A percentile compares a stretch with the other conserved stretches of the same genome.
Evolutionary conservation across 192 early-diverging fungal species (phyloP).

Genomic region (Jimgerdemannia flammicorona): DNA sequence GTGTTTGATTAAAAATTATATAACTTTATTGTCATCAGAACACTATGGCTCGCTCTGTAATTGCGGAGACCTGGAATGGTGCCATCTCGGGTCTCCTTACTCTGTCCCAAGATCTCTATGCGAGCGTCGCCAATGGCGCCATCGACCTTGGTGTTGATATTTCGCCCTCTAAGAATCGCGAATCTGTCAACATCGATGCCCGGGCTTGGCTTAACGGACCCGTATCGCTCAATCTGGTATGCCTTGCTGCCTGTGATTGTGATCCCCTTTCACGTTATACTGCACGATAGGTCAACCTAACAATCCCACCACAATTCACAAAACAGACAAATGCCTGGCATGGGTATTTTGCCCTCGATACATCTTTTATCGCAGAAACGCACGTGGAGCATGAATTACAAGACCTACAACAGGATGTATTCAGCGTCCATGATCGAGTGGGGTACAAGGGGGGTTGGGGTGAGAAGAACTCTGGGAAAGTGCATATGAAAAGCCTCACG

Average conservation of each 20-base stretch:
- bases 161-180: background rate
- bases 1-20: no score
- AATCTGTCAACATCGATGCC: background rate
- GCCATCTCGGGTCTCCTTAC: background rate
- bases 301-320: background rate
- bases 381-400: background rate
- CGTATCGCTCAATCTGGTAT: background rate
- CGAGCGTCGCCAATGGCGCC: background rate
- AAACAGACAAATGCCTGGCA: background rate
- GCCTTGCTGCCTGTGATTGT: background rate
- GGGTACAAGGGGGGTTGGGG: background rate
- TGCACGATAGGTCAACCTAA: background rate
- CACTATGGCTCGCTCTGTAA: background rate
- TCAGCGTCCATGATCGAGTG: background rate
- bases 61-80: background rate
- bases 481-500: background rate
- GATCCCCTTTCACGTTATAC: background rate
- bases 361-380: background rate
- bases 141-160: background rate
- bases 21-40: background rate
- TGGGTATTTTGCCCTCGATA: background rate
- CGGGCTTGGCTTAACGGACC: background rate
- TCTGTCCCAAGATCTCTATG: background rate
- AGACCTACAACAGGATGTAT: background rate
- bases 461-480: background rate